Conservation (phyloP, 2,329 filamentous ascomycete genomes). For the Biscogniauxia marginata region DNA sequence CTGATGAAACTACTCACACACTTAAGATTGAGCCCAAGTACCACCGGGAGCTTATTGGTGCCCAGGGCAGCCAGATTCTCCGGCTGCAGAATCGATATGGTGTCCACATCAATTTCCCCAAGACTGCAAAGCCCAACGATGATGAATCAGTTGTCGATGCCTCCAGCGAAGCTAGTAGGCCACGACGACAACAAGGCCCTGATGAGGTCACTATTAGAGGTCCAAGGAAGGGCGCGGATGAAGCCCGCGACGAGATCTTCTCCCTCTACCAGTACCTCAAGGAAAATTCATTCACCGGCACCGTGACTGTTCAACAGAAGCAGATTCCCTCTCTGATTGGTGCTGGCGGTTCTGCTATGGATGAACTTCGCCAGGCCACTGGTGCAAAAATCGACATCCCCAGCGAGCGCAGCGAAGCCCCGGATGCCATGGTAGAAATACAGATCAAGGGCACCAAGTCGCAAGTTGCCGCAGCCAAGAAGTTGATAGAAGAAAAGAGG, state of each 20-base stretch:
- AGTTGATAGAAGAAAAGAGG: constrained; percentile 81
- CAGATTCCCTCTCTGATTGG: constrained; percentile 95
- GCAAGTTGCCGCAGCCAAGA: constrained; percentile 88
- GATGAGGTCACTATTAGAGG: constrained; percentile 92
- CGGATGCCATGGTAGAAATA: constrained; percentile 74
- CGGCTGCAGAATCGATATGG: constrained; percentile 89
- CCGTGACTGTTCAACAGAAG: constrained; percentile 82
- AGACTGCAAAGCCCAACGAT: constrained; percentile 63
- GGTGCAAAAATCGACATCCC: constrained; percentile 92
- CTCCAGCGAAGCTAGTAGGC: constrained; percentile 64
- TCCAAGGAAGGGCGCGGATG: constrained; percentile 88
- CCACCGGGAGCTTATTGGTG: constrained; percentile 90
- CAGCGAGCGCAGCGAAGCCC: constrained; percentile 68
- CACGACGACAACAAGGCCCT: constrained; percentile 69
- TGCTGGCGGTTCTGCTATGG: constrained; percentile 84
- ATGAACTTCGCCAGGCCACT: constrained; percentile 79
- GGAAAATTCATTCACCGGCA: constrained; percentile 79
- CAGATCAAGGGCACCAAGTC: constrained; percentile 89
- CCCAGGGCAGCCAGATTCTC: constrained; percentile 84
- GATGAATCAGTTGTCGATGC: constrained; percentile 70
- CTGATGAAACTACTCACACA: constrained; percentile 84
- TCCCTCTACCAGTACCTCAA: constrained; percentile 85
- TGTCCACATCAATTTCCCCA: constrained; percentile 93
- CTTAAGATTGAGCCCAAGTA: constrained; percentile 93
- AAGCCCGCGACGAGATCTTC: constrained; percentile 86